These are phyloP conservation scores for Venturia aucupariae DNA, from an alignment of 2,329 filamentous ascomycete genomes.

Conservation along the genomic window DNA sequence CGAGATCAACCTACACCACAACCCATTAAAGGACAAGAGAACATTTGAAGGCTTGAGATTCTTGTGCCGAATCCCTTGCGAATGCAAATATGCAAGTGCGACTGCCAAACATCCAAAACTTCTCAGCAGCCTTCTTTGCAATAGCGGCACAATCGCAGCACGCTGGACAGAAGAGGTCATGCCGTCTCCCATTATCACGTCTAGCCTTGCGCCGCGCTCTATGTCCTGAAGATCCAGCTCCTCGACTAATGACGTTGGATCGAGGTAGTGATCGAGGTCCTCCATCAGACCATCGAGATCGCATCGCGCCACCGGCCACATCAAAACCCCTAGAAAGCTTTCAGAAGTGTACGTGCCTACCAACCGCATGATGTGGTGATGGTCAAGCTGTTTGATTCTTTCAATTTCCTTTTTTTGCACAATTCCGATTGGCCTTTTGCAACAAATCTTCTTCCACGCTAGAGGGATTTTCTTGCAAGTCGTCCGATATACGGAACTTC, in stretches of 20 bases:
- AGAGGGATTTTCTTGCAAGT: background rate
- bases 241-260: background rate
- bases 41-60: background rate
- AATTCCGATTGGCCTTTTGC: background rate
- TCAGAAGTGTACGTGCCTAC: constrained; percentile 4
- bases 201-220: background rate
- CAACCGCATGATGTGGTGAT: constrained; percentile 2
- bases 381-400: background rate
- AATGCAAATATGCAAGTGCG: background rate
- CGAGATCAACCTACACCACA: background rate
- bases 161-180: constrained; percentile 4
- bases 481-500: background rate
- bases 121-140: background rate
- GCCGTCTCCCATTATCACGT: background rate
- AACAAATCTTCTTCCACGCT: constrained; percentile 15
- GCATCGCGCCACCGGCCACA: constrained; percentile 13
- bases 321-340: constrained; percentile 4
- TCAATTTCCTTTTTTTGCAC: constrained; percentile 3
- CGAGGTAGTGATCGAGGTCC: constrained; percentile 5
- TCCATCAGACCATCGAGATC: constrained; percentile 8
- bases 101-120: background rate
- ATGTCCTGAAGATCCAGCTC: background rate
- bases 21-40: background rate
- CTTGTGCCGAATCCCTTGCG: background rate
- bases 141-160: background rate